These are phyloP conservation scores for Hypoxylon sp. DNA, from an alignment of 2,329 filamentous ascomycete genomes.

Conservation along the genomic window DNA sequence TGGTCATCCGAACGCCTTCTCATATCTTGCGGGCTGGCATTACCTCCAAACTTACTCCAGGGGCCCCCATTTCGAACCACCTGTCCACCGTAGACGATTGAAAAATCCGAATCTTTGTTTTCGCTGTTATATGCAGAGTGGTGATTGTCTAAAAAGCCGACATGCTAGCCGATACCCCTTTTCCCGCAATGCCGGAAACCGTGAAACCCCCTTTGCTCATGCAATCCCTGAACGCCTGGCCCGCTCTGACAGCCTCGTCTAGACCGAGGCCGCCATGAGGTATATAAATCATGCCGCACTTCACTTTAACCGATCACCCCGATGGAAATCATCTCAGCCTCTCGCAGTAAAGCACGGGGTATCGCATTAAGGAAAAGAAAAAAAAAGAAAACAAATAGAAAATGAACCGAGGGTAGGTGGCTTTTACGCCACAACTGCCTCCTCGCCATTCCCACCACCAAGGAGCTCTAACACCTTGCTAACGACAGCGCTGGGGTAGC, in stretches of 20 bases:
- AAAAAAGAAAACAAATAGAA: constrained; percentile 40
- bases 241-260: constrained; percentile 13
- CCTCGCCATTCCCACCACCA: constrained; percentile 65
- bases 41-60: constrained; percentile 4
- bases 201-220: constrained; percentile 38
- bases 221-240: constrained; percentile 43
- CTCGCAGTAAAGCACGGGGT: constrained; percentile 49
- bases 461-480: constrained; percentile 95
- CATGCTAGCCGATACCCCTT: constrained; percentile 45
- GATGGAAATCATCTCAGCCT: constrained; percentile 38
- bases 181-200: constrained; percentile 41
- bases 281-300: constrained; percentile 32
- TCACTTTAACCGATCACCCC: constrained; percentile 46
- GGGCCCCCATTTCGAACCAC: constrained; percentile 12
- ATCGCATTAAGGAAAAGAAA: constrained; percentile 50
- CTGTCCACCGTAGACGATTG: constrained; percentile 5
- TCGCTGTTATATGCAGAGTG: constrained; percentile 57
- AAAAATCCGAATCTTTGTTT: constrained; percentile 34
- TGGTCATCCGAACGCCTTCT: constrained; percentile 13
- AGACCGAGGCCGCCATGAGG: not conserved
- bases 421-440: constrained; percentile 47
- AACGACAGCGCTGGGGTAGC: constrained; percentile 91
- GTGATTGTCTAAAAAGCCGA: constrained; percentile 60
- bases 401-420: not conserved
- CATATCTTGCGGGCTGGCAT: constrained; percentile 22